phyloP scores from a whole-genome alignment of 257 asterid species.

The Anisodus acutangulus region DNA sequence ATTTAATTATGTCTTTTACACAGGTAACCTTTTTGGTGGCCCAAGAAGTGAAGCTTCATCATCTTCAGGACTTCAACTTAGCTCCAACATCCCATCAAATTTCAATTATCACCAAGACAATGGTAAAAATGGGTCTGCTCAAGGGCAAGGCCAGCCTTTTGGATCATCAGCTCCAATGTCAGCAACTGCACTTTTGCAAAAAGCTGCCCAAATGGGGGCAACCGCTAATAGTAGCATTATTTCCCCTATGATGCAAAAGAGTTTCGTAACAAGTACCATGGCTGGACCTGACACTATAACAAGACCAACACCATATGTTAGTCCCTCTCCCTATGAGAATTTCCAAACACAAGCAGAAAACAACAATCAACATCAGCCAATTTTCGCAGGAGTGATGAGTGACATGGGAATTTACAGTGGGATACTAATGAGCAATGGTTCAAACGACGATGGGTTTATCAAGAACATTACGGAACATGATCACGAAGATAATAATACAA shows the following conservation, averaged over 20 bases:
- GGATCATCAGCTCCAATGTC: constrained; percentile 74
- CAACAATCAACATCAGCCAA: constrained; percentile 30
- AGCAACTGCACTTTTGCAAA: constrained; percentile 79
- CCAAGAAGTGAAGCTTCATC: constrained; percentile 63
- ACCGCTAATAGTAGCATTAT: constrained; percentile 59
- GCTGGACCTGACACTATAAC: constrained; percentile 59
- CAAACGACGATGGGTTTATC: constrained; percentile 41
- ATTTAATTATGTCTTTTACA: neutral
- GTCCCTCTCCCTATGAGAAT: constrained; percentile 39
- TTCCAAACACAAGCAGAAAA: constrained; percentile 49
- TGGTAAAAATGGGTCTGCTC: constrained; percentile 33
- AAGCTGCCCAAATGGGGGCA: constrained; percentile 92
- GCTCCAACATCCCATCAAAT: constrained; percentile 62
- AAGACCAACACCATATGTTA: constrained; percentile 31
- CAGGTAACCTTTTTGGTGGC: constrained; percentile 60
- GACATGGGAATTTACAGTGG: constrained; percentile 74
- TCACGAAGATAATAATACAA: constrained; percentile 38
- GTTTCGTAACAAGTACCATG: constrained; percentile 57
- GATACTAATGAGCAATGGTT: constrained; percentile 61
- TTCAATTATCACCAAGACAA: constrained; percentile 54
- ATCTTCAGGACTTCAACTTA: constrained; percentile 76
- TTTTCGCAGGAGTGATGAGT: constrained; percentile 43
- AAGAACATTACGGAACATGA: constrained; percentile 44
- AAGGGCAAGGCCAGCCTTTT: constrained; percentile 40
- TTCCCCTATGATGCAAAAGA: constrained; percentile 87